Base-by-base conservation (phyloP, 768 basidiomycete genomes). In the Agrocybe praecox region DNA sequence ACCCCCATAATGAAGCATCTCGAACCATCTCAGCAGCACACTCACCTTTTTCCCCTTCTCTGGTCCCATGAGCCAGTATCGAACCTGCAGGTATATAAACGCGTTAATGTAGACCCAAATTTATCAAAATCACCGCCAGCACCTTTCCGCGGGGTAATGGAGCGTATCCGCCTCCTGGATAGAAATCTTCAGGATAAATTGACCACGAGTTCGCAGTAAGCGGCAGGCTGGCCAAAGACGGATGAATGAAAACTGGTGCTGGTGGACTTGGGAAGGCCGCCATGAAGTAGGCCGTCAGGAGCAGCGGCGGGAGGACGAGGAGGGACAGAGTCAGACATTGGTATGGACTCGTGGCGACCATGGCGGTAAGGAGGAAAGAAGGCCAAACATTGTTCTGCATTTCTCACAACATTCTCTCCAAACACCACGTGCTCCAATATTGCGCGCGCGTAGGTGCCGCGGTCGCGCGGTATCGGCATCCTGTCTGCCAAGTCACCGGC, bases 11-110 rank as follows among this genome's bases (percentile, higher is more conserved):
- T n/a, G n/a, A n/a, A n/a, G n/a, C n/a, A n/a, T n/a, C n/a, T n/a
- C n/a, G n/a, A 47, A 49, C 22, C n/a, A 24, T n/a, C 7, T 14
- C 34, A 57, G 56, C 34, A 47, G 36, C 55, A 49, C 1, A 67
- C 79, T 50, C 61, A 90, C 89, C 75, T 86, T 86, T 52, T 78
- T 76, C 17, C 90, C 90, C 12, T 80, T 70, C 60, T 84, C 83
- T 19, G 89, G 89, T 2, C 91, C 91, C 24, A 88, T 65, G 40
- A 92, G 66, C 89, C 90, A 93, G 69, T 92, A 93, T 62, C 88
- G 79, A 18, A 86, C 81, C 87, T 89, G 63, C 24, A 52, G n/a
- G 3, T 40, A 32, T 47, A 12, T 40, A 34, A 53, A 52, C 34
- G 50, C 50, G 53, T 24, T 42, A 24, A 26, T 55, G 22, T 32